Conservation (phyloP, 2,329 filamentous ascomycete genomes). For the Penicillium vulpinum region DNA sequence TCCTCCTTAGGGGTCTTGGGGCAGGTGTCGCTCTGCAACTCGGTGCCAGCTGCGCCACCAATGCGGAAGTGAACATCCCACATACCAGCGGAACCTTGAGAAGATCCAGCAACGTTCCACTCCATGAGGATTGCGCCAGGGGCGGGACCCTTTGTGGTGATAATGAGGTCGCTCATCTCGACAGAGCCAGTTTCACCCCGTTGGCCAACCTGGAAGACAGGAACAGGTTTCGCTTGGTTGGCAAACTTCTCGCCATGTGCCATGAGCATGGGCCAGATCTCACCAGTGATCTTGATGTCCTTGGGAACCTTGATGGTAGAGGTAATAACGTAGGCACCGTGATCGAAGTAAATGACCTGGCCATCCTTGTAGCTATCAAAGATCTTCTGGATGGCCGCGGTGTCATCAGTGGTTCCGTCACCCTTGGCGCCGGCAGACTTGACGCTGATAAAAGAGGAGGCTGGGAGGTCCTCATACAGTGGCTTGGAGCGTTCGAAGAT, state of each 20-base stretch:
- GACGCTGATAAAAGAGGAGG: conserved; percentile 76
- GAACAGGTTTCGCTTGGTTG: conserved; percentile 71
- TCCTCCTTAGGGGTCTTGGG: conserved; percentile 68
- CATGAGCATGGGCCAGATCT: conserved; percentile 89
- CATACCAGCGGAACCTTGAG: conserved; percentile 71
- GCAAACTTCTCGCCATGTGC: conserved; percentile 73
- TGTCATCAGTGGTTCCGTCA: conserved; percentile 86
- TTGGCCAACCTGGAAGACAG: conserved; percentile 83
- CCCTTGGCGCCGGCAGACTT: conserved; percentile 81
- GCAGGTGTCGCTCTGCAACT: conserved; percentile 77
- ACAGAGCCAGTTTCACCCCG: conserved; percentile 74
- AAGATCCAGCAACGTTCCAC: conserved; percentile 74
- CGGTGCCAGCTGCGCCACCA: conserved; percentile 79
- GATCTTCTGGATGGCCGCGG: conserved; percentile 74
- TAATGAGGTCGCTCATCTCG: conserved; percentile 84
- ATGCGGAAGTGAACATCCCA: conserved; percentile 98
- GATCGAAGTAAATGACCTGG: conserved; percentile 64
- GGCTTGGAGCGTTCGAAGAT: conserved; percentile 86
- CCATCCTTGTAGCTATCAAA: conserved; percentile 65
- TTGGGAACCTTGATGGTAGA: conserved; percentile 64
- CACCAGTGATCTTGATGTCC: conserved; percentile 83
- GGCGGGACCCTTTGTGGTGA: conserved; percentile 78
- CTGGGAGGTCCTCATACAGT: conserved; percentile 71
- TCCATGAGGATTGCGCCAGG: conserved; percentile 88
- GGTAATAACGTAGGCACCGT: conserved; percentile 63